Conservation (phyloP, 495 filamentous ascomycete genomes). For the Pyronema omphalodes region DNA sequence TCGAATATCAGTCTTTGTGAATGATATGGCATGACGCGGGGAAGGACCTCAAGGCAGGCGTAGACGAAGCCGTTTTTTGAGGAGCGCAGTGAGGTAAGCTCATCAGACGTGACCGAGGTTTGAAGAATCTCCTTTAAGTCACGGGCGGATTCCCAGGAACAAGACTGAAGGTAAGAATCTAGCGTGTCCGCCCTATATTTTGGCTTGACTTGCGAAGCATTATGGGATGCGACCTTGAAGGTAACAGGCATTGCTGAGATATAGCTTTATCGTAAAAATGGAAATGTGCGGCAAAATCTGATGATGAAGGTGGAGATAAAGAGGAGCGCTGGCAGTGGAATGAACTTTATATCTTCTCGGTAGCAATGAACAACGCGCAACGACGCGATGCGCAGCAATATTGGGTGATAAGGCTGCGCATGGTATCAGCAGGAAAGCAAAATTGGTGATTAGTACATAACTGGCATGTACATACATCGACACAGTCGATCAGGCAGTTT, state of each 20-base stretch:
- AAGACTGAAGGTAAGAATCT: neutral
- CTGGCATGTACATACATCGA: too few species aligned
- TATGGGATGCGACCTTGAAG: slow-evolving; percentile 4
- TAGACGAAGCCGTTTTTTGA: slow-evolving; percentile 36
- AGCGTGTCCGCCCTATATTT: neutral
- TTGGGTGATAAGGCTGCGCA: too few species aligned
- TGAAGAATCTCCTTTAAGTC: slow-evolving; percentile 2
- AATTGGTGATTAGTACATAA: too few species aligned
- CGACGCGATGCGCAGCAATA: too few species aligned
- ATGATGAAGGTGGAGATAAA: too few species aligned
- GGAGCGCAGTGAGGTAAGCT: slow-evolving; percentile 22
- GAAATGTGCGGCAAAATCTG: too few species aligned
- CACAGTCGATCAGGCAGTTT: too few species aligned
- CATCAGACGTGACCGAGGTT: slow-evolving; percentile 1
- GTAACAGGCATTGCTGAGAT: slow-evolving; percentile 11
- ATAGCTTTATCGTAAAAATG: too few species aligned
- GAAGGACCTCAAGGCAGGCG: slow-evolving; percentile 21
- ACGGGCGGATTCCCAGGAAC: neutral
- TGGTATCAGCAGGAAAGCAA: too few species aligned
- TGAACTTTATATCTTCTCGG: too few species aligned
- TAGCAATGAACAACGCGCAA: too few species aligned
- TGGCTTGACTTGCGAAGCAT: neutral
- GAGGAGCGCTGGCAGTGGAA: too few species aligned
- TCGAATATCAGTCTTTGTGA: neutral
- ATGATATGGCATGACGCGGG: neutral